Evolutionary conservation across 2,329 filamentous ascomycete genomes (phyloP), one percentile per base, ranked within the genome.

Genomic region (Paraphaeosphaeria minitans): DNA sequence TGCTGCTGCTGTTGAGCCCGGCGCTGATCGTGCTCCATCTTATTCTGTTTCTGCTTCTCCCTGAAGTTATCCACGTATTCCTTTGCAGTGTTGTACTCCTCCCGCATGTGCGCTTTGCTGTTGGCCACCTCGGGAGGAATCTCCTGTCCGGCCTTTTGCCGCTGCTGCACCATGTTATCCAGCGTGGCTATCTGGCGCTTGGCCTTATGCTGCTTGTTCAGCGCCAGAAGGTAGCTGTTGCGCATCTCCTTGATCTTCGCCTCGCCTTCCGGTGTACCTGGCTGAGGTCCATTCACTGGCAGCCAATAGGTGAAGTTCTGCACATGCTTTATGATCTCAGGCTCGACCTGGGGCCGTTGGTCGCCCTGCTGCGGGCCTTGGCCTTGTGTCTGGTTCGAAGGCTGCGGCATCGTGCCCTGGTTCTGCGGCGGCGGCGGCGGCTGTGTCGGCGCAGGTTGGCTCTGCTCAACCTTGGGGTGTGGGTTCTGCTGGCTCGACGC

Each of bases 301-400:
- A 76, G 62, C 35, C 64, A 64, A 57, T 71, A 75, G 3, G 67
- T 67, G 57, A 77, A 78, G 12, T 66, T 66, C 45, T 73, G 67
- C 22, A 78, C 71, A 61, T 78, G 75, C 60, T 74, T 71, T 47
- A 77, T 57, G 48, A 78, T 77, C 31, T 71, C 67, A 19, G 71
- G 67, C 37, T 73, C 68, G 35, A 76, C 64, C 33, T 64, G 59
- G 4, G 62, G 53, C 19, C 56, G 53, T 16, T 49, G 54, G 45
- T 46, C 61, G 35, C 35, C 13, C 21, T 59, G 56, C 21, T 59
- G 56, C 22, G 48, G 63, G 27, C 62, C 62, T 50, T 58, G 55
- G 21, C 52, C 56, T 53, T 64, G 63, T 14, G 57, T 35, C 27
- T 61, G 55, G 29, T 55, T 52, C 53, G 46, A 19, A 21, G 60